A percentile compares a stretch with the other conserved stretches of the same genome.
Evolutionary conservation across 441 rosid species (phyloP).

Genomic region (Flueggea neowawraea): DNA sequence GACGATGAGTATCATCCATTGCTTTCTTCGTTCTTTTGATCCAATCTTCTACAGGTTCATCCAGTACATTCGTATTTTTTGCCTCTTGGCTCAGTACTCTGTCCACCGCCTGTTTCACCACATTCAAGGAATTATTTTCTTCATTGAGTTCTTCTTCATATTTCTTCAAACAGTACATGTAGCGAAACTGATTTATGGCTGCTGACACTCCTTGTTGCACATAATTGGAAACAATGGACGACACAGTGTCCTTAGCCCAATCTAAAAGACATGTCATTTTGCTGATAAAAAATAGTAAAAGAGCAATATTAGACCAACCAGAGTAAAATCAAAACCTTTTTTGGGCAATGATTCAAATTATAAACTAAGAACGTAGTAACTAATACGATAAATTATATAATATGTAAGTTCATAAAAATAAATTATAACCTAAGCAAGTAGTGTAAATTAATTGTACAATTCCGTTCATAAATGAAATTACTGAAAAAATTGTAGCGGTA

Average conservation of each 20-base stretch:
- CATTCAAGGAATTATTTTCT: background rate
- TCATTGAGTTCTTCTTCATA: background rate
- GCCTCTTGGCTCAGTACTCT: background rate
- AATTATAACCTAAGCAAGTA: no score
- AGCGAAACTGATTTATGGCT: no score
- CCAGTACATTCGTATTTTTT: background rate
- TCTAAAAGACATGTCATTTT: conserved; percentile 6
- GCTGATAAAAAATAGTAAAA: background rate
- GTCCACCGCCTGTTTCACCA: background rate
- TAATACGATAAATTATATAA: no score
- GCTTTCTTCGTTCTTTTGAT: background rate
- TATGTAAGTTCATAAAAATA: no score
- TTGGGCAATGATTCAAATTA: no score
- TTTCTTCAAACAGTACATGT: no score
- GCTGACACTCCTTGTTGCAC: background rate
- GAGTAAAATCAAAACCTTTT: no score
- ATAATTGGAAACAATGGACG: conserved; percentile 1
- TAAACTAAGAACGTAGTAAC: no score
- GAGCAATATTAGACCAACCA: no score
- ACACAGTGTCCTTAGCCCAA: background rate
- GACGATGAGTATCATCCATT: background rate
- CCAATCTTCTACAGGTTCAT: background rate
- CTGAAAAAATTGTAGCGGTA: no score
- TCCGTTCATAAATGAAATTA: no score
- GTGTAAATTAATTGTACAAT: no score